A percentile compares a stretch with the other conserved stretches of the same genome.
These are phyloP conservation scores for Solanum hybrid DNA, from an alignment of 305 asterid genomes.

Conservation along the genomic window DNA sequence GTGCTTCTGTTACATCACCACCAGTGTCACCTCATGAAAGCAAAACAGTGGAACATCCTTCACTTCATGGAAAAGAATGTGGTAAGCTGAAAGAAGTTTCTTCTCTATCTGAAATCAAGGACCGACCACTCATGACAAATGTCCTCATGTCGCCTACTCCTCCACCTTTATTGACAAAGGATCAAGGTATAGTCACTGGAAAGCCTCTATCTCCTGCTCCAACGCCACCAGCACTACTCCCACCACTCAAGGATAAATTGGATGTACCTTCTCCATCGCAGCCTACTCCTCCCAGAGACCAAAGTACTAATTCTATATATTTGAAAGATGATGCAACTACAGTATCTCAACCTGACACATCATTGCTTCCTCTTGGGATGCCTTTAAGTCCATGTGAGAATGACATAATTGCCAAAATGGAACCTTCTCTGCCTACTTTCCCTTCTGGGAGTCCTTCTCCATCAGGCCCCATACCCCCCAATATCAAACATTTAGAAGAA, in stretches of 20 bases:
- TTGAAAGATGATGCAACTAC: slow-evolving; percentile 18
- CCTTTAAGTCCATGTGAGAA: background rate
- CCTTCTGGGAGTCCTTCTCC: slow-evolving; percentile 7
- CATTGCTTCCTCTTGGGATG: slow-evolving; percentile 18
- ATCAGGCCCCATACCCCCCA: slow-evolving; percentile 10
- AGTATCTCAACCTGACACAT: slow-evolving; percentile 11
- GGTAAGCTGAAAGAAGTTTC: slow-evolving; percentile 9
- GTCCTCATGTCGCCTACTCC: slow-evolving; percentile 19
- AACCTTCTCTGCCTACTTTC: slow-evolving; percentile 10
- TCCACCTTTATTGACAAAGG: slow-evolving; percentile 19
- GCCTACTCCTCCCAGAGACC: slow-evolving; percentile 15
- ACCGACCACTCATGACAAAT: slow-evolving; percentile 12
- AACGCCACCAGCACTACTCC: slow-evolving; percentile 14
- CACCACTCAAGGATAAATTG: slow-evolving; percentile 29
- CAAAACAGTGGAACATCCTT: slow-evolving; percentile 14
- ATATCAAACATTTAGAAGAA: slow-evolving; percentile 5
- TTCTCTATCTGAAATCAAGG: slow-evolving; percentile 22
- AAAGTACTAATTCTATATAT: slow-evolving; percentile 20
- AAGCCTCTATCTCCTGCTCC: slow-evolving; percentile 14
- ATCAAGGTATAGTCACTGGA: slow-evolving; percentile 16
- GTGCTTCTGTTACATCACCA: slow-evolving; percentile 18
- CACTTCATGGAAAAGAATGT: slow-evolving; percentile 16
- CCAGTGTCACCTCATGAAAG: slow-evolving; percentile 22
- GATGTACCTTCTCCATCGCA: slow-evolving; percentile 17
- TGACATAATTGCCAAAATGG: slow-evolving; percentile 12